These are phyloP conservation scores for Leccinum ponderosum DNA, from an alignment of 1,284 basidiomycete species.

Conservation along the genomic window DNA sequence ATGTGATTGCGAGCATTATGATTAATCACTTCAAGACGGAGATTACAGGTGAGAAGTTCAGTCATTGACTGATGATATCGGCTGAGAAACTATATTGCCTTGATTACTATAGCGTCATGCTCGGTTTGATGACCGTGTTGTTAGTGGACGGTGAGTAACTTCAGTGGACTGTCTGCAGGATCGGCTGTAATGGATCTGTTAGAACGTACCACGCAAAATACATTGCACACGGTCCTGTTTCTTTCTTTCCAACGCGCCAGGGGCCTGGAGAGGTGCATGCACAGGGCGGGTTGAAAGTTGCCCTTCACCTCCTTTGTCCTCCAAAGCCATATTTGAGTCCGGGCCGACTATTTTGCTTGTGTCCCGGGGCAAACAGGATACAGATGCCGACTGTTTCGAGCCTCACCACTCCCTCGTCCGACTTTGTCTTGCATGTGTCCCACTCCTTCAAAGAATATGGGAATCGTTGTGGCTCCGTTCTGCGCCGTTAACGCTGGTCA, in stretches of 20 bases:
- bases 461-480: constrained; percentile 80
- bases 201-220: constrained; percentile 76
- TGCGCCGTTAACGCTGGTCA: constrained; percentile 72
- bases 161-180: not conserved
- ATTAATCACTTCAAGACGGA: constrained; percentile 68
- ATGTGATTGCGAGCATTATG: constrained; percentile 72
- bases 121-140: constrained; percentile 72
- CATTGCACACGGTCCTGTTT: constrained; percentile 82
- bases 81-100: constrained; percentile 57
- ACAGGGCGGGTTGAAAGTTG: constrained; percentile 80
- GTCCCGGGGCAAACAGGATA: constrained; percentile 77
- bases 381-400: constrained; percentile 78
- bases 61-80: constrained; percentile 9
- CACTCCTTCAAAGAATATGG: constrained; percentile 77
- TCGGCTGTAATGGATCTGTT: constrained; percentile 8
- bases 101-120: constrained; percentile 74
- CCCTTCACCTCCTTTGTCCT: constrained; percentile 78
- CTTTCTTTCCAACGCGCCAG: constrained; percentile 71
- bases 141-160: constrained; percentile 77
- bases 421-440: constrained; percentile 72
- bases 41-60: constrained; percentile 47
- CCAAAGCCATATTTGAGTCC: constrained; percentile 83
- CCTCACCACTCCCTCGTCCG: constrained; percentile 85
- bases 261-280: constrained; percentile 75
- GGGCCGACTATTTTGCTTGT: constrained; percentile 76